Base-by-base conservation (phyloP, 495 filamentous ascomycete genomes). In the Apodospora peruviana region DNA sequence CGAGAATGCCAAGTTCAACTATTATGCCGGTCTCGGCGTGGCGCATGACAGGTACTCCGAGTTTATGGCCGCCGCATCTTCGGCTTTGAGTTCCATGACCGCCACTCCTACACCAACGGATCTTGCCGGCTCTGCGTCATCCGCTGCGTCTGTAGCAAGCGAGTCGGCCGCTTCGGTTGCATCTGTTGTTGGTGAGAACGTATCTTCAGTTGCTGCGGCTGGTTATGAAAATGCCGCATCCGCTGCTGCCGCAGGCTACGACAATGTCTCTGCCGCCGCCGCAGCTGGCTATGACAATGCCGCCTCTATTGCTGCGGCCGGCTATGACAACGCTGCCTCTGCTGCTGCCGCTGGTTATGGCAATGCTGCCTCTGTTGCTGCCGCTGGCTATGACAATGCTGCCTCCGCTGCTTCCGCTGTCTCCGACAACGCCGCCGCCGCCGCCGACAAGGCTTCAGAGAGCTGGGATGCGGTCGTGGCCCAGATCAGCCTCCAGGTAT, bases 21-120 rank as follows among this genome's bases (percentile, higher is more conserved):
- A 90, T 61, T 90, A 90, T 54, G 83, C 88, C 47, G 85, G 80
- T 9, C 53, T 91, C 45, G 88, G 88, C 14, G 53, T 88, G 18
- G 88, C 88, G 2, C 85, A 93, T 58, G 86, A 82, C 37, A 79
- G 81, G 17, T 91, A 89, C 56, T 80, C 84, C 9, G 81, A 83
- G 22, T 90, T 91, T 55, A 50, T 90, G 5, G 73, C 72, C 11
- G 80, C 84, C 8, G 87, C 85, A 19, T 86, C 83, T 18, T 72
- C 74, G 3, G 84, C 79, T 18, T 63, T 83, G 16, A 75, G 67
- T 51, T 76, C 73, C 25, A 50, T 79, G 35, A 72, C 69, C 0
- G 72, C 70, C 4, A 71, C 73, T 20, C 73, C 75, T 8, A 77
- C 69, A 0, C 70, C 73, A 2, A 76, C 75, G 1, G 64, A 73